Base-by-base conservation (phyloP, 2,329 filamentous ascomycete species). In the Alternaria conjuncta region DNA sequence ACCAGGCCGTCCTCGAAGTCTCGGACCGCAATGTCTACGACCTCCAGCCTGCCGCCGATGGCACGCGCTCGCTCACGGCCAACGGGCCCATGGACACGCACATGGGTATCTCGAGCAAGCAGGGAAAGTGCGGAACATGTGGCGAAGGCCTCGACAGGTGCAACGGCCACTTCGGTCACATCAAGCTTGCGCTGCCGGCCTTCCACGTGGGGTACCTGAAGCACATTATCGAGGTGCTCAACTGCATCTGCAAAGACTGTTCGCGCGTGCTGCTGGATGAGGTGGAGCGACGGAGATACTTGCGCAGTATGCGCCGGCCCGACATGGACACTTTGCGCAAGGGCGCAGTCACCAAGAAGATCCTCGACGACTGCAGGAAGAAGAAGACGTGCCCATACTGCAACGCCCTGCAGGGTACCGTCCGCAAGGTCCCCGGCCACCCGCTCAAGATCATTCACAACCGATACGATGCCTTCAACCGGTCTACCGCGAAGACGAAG, bases 131-230 rank as follows among this genome's bases (percentile, higher is more conserved):
- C 79, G 84, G 88, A 46, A 98, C 96, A 13, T 99, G 96, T 78
- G 89, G 92, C 51, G 89, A 94, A 75, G 87, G 89, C 15, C 84
- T 98, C 28, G 88, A 93, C 73, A 89, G 91, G 69, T 99, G 96
- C 80, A 96, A 93, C 71, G 96, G 96, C 12, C 96, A 99, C 80
- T 99, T 98, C 76, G 96, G 96, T 50, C 91, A 97, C 81, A 92
- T 99, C 73, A 90, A 92, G 74, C 87, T 99, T 13, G 93, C 95
- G 1, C 85, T 99, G 55, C 96, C 96, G 5, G 93, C 92, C 46
- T 98, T 98, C 76, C 96, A 99, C 78, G 94, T 98, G 69, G 96
- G 96, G 41, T 99, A 97, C 78, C 88, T 99, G 73, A 96, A 94
- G 78, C 94, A 96, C 78, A 93, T 96, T 68, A 95, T 97, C 77